phyloP scores from a whole-genome alignment of 805 yeast species.

The Nakazawaea siamensis region DNA sequence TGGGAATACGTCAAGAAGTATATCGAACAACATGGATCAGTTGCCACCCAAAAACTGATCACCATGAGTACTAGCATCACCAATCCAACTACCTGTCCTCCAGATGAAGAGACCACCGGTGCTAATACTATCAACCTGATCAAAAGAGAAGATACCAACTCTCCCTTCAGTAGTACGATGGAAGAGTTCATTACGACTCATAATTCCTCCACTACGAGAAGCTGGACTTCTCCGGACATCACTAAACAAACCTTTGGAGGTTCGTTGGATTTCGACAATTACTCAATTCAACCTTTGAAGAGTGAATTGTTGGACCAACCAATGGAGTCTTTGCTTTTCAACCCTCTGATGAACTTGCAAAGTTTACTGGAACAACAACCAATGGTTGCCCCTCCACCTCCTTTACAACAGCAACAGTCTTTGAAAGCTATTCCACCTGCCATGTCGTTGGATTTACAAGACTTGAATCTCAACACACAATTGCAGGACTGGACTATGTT shows the following conservation, averaged over 20 bases:
- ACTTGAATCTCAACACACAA: too few species aligned
- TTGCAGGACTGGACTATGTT: too few species aligned
- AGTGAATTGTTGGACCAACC: conserved; percentile 3
- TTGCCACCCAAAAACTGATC: conserved; percentile 15
- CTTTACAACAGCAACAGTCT: too few species aligned
- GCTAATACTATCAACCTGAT: conserved; percentile 39
- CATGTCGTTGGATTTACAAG: too few species aligned
- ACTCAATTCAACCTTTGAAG: conserved; percentile 1
- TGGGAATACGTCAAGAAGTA: conserved; percentile 45
- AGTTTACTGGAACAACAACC: too few species aligned
- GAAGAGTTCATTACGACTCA: conserved; percentile 6
- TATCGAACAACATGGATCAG: conserved; percentile 13
- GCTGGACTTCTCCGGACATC: conserved; percentile 4
- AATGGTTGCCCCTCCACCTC: too few species aligned
- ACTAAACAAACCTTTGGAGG: not conserved
- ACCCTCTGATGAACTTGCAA: too few species aligned
- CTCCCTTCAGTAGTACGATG: conserved; percentile 6
- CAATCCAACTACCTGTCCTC: conserved; percentile 20
- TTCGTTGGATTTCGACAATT: conserved; percentile 1
- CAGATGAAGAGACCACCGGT: conserved; percentile 7
- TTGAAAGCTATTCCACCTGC: too few species aligned
- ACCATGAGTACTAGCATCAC: conserved; percentile 24
- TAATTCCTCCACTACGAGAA: conserved; percentile 1
- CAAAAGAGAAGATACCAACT: conserved; percentile 2
- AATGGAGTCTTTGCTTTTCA: not conserved